These are phyloP conservation scores for Erodium trifolium DNA, from an alignment of 441 rosid species.

Conservation along the genomic window DNA sequence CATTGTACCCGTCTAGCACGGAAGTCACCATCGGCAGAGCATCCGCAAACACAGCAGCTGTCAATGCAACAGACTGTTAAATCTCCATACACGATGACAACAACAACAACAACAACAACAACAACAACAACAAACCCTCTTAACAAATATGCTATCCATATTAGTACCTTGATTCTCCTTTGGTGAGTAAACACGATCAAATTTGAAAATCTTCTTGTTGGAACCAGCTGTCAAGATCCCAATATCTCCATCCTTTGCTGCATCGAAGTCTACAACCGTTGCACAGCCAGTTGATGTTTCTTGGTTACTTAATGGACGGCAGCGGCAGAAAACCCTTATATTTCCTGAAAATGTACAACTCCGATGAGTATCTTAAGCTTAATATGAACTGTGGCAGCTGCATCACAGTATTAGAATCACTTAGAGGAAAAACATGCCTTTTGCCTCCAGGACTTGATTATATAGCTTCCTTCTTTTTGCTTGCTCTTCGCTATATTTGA, in stretches of 20 bases:
- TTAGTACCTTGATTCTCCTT: slow-evolving; percentile 67
- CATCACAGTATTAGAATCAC: slow-evolving; percentile 6
- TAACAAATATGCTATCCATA: background rate
- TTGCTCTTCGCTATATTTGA: slow-evolving; percentile 50
- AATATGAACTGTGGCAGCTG: slow-evolving; percentile 3
- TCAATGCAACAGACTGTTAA: background rate
- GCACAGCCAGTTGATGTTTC: slow-evolving; percentile 54
- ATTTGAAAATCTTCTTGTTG: slow-evolving; percentile 63
- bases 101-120: background rate
- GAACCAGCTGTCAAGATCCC: slow-evolving; percentile 60
- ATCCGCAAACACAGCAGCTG: slow-evolving; percentile 71
- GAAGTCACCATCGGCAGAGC: slow-evolving; percentile 78
- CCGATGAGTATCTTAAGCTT: slow-evolving; percentile 16
- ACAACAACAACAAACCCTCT: background rate
- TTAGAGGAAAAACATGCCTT: slow-evolving; percentile 42
- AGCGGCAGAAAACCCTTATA: slow-evolving; percentile 86
- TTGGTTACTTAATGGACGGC: slow-evolving; percentile 68
- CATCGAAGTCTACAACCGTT: slow-evolving; percentile 56
- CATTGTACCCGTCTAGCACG: slow-evolving; percentile 90
- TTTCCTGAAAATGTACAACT: slow-evolving; percentile 50
- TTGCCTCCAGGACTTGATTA: slow-evolving; percentile 75
- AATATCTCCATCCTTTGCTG: slow-evolving; percentile 74
- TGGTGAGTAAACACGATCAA: slow-evolving; percentile 80
- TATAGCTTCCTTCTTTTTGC: slow-evolving; percentile 69
- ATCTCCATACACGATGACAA: slow-evolving; percentile 14